Conservation (phyloP, 2,329 filamentous ascomycete species). For the Metarhizium rileyi region DNA sequence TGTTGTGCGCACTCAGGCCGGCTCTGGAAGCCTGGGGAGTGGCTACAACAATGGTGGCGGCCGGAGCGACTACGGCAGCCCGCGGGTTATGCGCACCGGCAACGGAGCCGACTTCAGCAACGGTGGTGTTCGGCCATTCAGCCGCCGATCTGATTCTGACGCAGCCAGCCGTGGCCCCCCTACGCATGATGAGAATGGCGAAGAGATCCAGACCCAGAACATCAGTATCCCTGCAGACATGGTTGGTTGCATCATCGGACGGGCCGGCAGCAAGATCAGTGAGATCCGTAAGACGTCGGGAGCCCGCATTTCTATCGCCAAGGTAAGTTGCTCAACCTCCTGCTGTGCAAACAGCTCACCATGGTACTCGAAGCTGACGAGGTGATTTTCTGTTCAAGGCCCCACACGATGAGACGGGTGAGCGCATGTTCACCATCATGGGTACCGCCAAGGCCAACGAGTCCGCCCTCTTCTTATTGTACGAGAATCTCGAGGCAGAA, state of each 20-base stretch:
- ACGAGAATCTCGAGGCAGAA: conserved; percentile 97
- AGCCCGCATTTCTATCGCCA: conserved; percentile 94
- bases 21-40: conserved; percentile 36
- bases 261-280: conserved; percentile 91
- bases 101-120: conserved; percentile 98
- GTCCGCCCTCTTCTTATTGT: conserved; percentile 88
- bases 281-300: conserved; percentile 97
- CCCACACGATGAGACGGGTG: conserved; percentile 91
- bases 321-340: conserved; percentile 37
- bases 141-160: conserved; percentile 76
- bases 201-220: conserved; percentile 97
- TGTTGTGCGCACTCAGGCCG: conserved; percentile 71
- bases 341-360: not conserved
- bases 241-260: conserved; percentile 98
- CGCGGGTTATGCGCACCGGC: conserved; percentile 85
- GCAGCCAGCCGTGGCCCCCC: conserved; percentile 70
- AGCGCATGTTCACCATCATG: conserved; percentile 99
- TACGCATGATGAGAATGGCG: conserved; percentile 88
- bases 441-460: conserved; percentile 90
- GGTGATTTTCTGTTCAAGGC: conserved; percentile 35
- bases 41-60: conserved; percentile 26
- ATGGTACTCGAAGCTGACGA: conserved; percentile 1
- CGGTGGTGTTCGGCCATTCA: conserved; percentile 53
- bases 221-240: conserved; percentile 99
- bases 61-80: conserved; percentile 44